Percentiles rank a stretch among this genome's conserved stretches.
Conservation (phyloP, 2,329 filamentous ascomycete genomes). For the Beauveria medogensis region DNA sequence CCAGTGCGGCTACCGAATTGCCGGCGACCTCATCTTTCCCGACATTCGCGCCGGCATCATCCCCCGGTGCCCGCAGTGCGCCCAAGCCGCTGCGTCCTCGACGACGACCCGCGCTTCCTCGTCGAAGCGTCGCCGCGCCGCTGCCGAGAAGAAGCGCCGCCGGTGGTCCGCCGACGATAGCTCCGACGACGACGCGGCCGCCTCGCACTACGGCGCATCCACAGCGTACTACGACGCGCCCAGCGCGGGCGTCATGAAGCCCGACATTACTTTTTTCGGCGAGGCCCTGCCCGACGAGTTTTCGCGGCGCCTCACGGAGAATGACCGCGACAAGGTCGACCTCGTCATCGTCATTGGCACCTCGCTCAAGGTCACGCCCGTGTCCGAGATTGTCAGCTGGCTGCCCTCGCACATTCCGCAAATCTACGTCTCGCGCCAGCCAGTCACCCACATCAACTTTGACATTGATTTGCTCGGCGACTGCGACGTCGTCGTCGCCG, state of each 20-base stretch:
- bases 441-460: constrained; percentile 84
- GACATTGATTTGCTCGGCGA: constrained; percentile 95
- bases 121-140: constrained; percentile 32
- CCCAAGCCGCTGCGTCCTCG: constrained; percentile 38
- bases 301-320: constrained; percentile 67
- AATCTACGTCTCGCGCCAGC: constrained; percentile 80
- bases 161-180: constrained; percentile 28
- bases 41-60: constrained; percentile 70
- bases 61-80: constrained; percentile 68
- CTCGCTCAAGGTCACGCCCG: constrained; percentile 88
- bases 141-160: constrained; percentile 23
- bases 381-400: constrained; percentile 81
- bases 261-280: constrained; percentile 97
- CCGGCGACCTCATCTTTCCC: constrained; percentile 69
- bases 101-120: constrained; percentile 17
- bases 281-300: constrained; percentile 83
- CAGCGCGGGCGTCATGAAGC: constrained; percentile 78
- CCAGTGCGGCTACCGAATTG: constrained; percentile 66
- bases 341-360: constrained; percentile 95
- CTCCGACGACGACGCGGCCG: constrained; percentile 26
- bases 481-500: constrained; percentile 82
- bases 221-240: constrained; percentile 48
- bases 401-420: constrained; percentile 75
- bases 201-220: constrained; percentile 31
- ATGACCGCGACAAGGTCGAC: constrained; percentile 74